Evolutionary conservation across 352 stramenopile genomes (phyloP).

Genomic region (Globisporangium megalacanthum): DNA sequence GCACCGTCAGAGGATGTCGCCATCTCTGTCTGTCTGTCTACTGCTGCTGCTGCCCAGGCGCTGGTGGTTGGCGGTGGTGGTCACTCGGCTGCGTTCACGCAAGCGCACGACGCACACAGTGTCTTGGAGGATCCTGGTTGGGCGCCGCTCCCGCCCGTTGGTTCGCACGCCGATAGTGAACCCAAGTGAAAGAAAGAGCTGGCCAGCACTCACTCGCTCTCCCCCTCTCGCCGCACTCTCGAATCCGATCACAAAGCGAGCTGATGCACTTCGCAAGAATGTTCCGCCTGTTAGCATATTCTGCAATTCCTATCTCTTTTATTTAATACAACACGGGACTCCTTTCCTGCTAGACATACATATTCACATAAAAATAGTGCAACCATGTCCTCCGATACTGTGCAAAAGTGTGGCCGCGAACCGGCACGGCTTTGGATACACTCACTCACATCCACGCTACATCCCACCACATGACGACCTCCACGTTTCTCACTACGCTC

Average conservation of each 20-base stretch:
- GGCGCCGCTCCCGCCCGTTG: neutral
- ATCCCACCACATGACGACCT: neutral
- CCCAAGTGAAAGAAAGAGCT: slow-evolving; percentile 1
- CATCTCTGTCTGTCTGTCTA: slow-evolving; percentile 4
- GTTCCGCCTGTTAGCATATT: neutral
- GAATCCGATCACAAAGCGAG: neutral
- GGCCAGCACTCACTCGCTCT: neutral
- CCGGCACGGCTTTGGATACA: too few species aligned
- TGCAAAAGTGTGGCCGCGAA: too few species aligned
- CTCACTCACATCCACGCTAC: too few species aligned
- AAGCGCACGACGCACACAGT: neutral
- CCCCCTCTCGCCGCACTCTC: neutral
- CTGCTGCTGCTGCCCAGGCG: neutral
- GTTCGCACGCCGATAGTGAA: neutral
- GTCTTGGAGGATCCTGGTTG: neutral
- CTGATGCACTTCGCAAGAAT: neutral
- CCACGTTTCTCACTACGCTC: neutral
- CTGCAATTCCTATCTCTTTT: neutral
- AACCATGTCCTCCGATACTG: too few species aligned
- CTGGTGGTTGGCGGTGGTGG: too few species aligned
- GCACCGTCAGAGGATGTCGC: slow-evolving; percentile 16
- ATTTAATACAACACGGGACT: neutral
- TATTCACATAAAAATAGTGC: too few species aligned
- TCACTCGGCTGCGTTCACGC: slow-evolving; percentile 3
- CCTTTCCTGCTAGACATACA: neutral